These are phyloP conservation scores for Trametopsis cervina DNA, from an alignment of 768 basidiomycete genomes.

Conservation along the genomic window DNA sequence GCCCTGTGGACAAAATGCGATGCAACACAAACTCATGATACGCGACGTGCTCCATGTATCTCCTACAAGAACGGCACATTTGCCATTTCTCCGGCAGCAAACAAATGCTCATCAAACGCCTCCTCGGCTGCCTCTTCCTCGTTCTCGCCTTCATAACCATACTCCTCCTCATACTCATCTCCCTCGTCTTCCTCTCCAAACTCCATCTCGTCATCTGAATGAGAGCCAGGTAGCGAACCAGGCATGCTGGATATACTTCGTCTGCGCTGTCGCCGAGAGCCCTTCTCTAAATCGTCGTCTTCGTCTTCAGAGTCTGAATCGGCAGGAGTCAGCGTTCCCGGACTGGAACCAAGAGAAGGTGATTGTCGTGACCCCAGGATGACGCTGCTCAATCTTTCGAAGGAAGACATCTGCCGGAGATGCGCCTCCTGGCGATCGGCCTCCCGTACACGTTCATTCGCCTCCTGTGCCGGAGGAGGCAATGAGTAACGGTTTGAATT, in stretches of 20 bases:
- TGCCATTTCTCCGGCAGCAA: slow-evolving; percentile 80
- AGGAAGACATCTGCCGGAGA: slow-evolving; percentile 68
- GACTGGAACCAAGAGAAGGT: slow-evolving; percentile 36
- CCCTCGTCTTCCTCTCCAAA: slow-evolving; percentile 49
- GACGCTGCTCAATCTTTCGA: slow-evolving; percentile 61
- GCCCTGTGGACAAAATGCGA: too few relatives aligned
- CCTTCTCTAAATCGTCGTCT: slow-evolving; percentile 30
- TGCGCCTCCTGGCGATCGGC: slow-evolving; percentile 26
- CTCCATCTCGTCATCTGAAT: slow-evolving; percentile 39
- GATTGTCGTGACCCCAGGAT: slow-evolving; percentile 42
- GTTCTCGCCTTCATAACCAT: slow-evolving; percentile 34
- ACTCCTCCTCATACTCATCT: slow-evolving; percentile 24
- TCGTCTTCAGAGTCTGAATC: slow-evolving; percentile 42
- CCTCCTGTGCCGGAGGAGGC: slow-evolving; percentile 23
- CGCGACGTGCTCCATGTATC: too few relatives aligned
- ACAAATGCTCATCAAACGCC: slow-evolving; percentile 72
- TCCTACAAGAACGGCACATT: slow-evolving; percentile 63
- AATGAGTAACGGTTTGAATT: slow-evolving; percentile 26
- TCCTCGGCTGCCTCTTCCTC: slow-evolving; percentile 64
- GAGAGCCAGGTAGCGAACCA: slow-evolving; percentile 54
- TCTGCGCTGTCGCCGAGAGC: slow-evolving; percentile 37
- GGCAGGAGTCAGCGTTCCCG: slow-evolving; percentile 46
- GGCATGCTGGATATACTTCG: slow-evolving; percentile 83
- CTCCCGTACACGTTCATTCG: slow-evolving; percentile 11
- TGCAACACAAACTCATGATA: too few relatives aligned